phyloP scores from a whole-genome alignment of 176 grass and related monocot genomes.

The Oropetium thomaeum region DNA sequence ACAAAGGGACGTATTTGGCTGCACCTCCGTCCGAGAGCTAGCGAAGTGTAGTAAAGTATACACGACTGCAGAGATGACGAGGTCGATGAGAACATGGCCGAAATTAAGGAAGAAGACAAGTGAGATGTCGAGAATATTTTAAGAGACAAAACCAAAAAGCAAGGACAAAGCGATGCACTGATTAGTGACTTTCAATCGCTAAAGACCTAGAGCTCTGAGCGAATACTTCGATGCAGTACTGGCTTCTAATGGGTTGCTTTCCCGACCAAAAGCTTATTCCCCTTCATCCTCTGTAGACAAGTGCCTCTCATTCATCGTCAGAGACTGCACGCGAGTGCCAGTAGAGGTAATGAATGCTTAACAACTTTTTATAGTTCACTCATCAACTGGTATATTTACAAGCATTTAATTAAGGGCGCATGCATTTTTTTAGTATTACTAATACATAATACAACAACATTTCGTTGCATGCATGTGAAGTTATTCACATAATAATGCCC shows the following conservation, averaged over 20 bases:
- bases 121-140: slow-evolving; percentile 54
- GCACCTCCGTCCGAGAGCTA: not conserved
- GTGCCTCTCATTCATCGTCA: not conserved
- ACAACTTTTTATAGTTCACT: not conserved
- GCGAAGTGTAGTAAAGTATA: not conserved
- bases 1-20: not conserved
- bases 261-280: slow-evolving; percentile 43
- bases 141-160: slow-evolving; percentile 43
- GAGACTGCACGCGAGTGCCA: not conserved
- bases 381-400: not conserved
- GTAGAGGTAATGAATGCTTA: slow-evolving; percentile 7
- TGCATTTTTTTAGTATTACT: not conserved
- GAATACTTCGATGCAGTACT: slow-evolving; percentile 37
- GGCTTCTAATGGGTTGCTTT: slow-evolving; percentile 53
- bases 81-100: slow-evolving; percentile 27
- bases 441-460: no score
- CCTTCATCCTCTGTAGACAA: not conserved
- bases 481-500: not conserved
- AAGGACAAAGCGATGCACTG: slow-evolving; percentile 51
- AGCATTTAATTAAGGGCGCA: not conserved
- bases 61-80: slow-evolving; percentile 22
- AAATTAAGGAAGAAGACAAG: slow-evolving; percentile 30
- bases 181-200: slow-evolving; percentile 41
- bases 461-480: not conserved
- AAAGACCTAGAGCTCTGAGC: slow-evolving; percentile 45